Evolutionary conservation across 2,329 filamentous ascomycete genomes (phyloP), one percentile per base, ranked within the genome.

Genomic region (Fusarium luffae): DNA sequence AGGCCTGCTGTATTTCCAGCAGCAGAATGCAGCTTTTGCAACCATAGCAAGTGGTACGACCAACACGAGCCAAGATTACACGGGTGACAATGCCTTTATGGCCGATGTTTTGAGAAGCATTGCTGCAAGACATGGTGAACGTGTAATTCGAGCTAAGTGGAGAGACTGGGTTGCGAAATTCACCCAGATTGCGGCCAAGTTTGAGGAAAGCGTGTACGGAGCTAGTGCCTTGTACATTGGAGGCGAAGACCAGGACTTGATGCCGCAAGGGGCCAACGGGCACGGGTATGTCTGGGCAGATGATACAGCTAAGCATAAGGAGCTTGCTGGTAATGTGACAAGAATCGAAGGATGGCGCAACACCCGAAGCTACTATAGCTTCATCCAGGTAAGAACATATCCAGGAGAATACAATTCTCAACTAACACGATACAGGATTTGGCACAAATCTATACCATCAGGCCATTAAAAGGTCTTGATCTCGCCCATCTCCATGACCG

Each of bases 271-370:
- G 7, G 85, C 92, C 14, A 87, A 87, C 14, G 95, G 95, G 0
- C 96, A 98, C 77, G 96, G 96, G 42, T 98, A 97, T 77, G 95
- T 99, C 34, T 99, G 96, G 96, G 82, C 91, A 5, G 93, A 97
- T 74, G 93, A 98, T 59, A 83, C 85, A 42, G 86, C 91, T 10
- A 95, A 93, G 80, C 87, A 92, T 74, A 91, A 90, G 74, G 96
- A 99, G 80, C 87, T 99, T 40, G 92, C 94, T 18, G 95, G 94
- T 5, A 97, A 97, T 66, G 93, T 96, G 48, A 93, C 93, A 60
- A 88, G 96, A 59, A 97, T 99, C 66, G 96, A 99, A 82, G 96
- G 95, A 59, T 99, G 96, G 96, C 90, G 96, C 72, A 97, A 93
- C 69, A 98, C 96, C 2, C 87, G 96, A 65, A 97, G 93, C 76